These are phyloP conservation scores for Catunica adiposa DNA, from an alignment of 2,329 filamentous ascomycete species.

Conservation along the genomic window DNA sequence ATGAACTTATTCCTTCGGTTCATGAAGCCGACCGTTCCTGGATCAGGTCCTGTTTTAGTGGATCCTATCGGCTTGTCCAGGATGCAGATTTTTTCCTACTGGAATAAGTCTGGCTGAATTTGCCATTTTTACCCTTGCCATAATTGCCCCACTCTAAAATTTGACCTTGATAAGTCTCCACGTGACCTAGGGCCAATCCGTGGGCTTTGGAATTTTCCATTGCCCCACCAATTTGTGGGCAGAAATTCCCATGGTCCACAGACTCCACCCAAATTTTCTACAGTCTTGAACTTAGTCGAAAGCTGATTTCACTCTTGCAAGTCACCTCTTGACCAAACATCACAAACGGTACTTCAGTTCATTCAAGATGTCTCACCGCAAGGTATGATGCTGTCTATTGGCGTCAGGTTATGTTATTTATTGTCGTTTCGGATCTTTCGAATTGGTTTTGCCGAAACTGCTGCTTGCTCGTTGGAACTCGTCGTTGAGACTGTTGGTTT, in stretches of 20 bases:
- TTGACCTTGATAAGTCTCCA: neutral
- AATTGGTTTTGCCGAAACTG: neutral
- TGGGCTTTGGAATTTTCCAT: neutral
- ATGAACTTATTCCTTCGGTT: neutral
- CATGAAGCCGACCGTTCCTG: neutral
- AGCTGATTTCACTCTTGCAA: constrained; percentile 6
- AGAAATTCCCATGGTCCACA: constrained; percentile 7
- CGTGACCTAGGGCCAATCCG: constrained; percentile 11
- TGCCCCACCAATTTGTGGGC: constrained; percentile 9
- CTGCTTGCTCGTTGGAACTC: too few relatives aligned
- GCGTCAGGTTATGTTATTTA: neutral
- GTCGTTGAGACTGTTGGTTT: too few relatives aligned
- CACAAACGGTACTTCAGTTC: constrained; percentile 13
- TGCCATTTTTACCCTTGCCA: neutral
- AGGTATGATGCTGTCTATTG: constrained; percentile 14
- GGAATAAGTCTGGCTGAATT: too few relatives aligned
- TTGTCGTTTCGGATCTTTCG: neutral
- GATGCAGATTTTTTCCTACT: too few relatives aligned
- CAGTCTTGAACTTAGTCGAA: constrained; percentile 10
- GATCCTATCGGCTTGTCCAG: too few relatives aligned
- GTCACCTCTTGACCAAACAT: constrained; percentile 11
- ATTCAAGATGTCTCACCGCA: constrained; percentile 17
- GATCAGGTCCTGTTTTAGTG: too few relatives aligned
- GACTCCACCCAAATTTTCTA: constrained; percentile 11
- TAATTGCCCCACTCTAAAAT: neutral